phyloP scores from a whole-genome alignment of 345 rosid species.

The Gossypium mustelinum region DNA sequence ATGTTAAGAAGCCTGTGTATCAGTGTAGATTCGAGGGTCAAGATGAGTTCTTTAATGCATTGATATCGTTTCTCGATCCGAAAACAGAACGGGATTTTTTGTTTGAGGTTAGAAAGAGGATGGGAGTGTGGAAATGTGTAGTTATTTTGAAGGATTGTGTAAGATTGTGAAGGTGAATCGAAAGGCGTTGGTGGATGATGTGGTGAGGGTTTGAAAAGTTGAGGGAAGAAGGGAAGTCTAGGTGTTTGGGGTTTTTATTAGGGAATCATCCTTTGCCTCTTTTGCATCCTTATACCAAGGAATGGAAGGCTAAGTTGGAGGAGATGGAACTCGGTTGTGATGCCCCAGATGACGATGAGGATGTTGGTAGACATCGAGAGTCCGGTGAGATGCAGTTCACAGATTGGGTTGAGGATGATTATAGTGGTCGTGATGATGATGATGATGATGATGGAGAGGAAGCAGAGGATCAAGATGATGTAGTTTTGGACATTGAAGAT shows the following conservation, averaged over 20 bases:
- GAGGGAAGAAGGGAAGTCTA: constrained; percentile 67
- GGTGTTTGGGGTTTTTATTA: constrained; percentile 74
- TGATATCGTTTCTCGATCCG: constrained; percentile 63
- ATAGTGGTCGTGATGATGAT: constrained; percentile 21
- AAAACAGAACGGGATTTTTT: constrained; percentile 51
- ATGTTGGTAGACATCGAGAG: constrained; percentile 18
- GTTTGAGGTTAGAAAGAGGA: constrained; percentile 62
- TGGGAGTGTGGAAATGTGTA: constrained; percentile 56
- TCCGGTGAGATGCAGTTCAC: constrained; percentile 39
- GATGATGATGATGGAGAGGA: constrained; percentile 23
- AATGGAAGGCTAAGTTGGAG: constrained; percentile 92
- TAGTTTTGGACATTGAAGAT: constrained; percentile 40
- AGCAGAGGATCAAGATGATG: constrained; percentile 28
- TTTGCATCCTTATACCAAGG: constrained; percentile 86
- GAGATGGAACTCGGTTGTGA: constrained; percentile 96
- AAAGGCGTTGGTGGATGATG: constrained; percentile 92
- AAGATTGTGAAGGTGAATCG: constrained; percentile 75
- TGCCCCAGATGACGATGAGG: constrained; percentile 79
- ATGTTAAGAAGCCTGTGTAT: constrained; percentile 86
- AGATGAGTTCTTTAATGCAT: constrained; percentile 56
- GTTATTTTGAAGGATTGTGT: constrained; percentile 82
- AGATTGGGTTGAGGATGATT: constrained; percentile 62
- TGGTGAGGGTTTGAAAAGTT: constrained; percentile 71
- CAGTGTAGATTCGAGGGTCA: constrained; percentile 93
- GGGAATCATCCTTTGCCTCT: constrained; percentile 63